A percentile compares a stretch with the other conserved stretches of the same genome.
Evolutionary conservation across 78 protist species (phyloP).

Genomic region (Anaeramoeba ignava): DNA sequence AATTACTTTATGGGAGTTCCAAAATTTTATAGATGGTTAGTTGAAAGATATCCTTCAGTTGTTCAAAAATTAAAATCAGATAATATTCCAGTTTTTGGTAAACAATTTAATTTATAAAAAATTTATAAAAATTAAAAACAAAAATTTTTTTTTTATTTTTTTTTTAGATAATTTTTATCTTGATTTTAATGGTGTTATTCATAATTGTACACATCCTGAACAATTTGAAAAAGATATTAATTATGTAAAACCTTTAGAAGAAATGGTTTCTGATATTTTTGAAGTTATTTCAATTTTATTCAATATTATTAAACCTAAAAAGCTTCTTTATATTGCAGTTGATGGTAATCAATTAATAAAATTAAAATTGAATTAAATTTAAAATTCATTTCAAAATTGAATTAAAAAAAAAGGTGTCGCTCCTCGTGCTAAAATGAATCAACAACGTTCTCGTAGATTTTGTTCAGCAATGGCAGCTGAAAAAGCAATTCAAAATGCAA

Average conservation of each 20-base stretch:
- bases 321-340: background rate
- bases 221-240: background rate
- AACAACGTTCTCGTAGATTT: no score
- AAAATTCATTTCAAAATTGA: background rate
- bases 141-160: no score
- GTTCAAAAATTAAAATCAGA: no score
- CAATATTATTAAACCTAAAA: background rate
- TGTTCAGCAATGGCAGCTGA: no score
- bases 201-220: background rate
- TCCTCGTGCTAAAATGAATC: no score
- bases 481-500: no score
- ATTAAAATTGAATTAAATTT: background rate
- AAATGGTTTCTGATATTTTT: background rate
- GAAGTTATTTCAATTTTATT: background rate
- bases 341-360: no score
- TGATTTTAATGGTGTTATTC: background rate
- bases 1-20: conserved; percentile 1
- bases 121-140: no score
- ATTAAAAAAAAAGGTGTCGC: background rate
- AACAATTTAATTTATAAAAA: no score
- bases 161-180: background rate
- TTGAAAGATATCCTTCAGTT: background rate
- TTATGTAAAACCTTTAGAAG: background rate
- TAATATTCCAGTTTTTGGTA: no score
- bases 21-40: background rate